Conservation (phyloP, 805 yeast species). For the Metschnikowia corniflorae region DNA sequence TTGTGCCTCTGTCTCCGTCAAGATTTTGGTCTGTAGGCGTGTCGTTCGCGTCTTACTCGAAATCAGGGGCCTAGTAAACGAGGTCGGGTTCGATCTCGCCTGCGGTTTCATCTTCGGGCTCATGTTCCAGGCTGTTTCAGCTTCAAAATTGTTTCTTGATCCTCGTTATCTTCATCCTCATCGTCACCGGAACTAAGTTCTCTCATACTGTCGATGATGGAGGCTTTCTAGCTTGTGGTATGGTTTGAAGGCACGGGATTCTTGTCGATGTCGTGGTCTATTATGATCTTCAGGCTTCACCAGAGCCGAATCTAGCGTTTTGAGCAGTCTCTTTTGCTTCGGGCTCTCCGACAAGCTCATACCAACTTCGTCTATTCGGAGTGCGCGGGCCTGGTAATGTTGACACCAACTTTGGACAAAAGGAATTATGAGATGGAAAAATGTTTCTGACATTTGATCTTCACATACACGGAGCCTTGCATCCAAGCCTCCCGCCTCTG, state of each 20-base stretch:
- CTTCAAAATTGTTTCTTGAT: not conserved
- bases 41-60: not conserved
- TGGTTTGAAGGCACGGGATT: not conserved
- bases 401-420: too few relatives aligned
- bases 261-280: conserved; percentile 17
- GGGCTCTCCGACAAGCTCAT: conserved; percentile 13
- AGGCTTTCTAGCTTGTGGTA: not conserved
- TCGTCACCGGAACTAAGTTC: conserved; percentile 16
- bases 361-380: conserved; percentile 17
- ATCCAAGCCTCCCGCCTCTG: conserved; percentile 30
- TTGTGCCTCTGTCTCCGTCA: not conserved
- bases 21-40: not conserved
- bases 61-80: not conserved
- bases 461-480: conserved; percentile 42
- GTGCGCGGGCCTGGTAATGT: too few relatives aligned
- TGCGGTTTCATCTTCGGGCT: not conserved
- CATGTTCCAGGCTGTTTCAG: not conserved
- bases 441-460: too few relatives aligned
- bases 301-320: conserved; percentile 25
- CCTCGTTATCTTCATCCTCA: conserved; percentile 7
- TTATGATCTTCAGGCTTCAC: conserved; percentile 20
- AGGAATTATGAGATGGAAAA: too few relatives aligned
- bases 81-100: not conserved
- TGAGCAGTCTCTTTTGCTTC: conserved; percentile 2
- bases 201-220: too few relatives aligned